These are phyloP conservation scores for Alternaria sp. DNA, from an alignment of 2,329 filamentous ascomycete species.

Conservation along the genomic window DNA sequence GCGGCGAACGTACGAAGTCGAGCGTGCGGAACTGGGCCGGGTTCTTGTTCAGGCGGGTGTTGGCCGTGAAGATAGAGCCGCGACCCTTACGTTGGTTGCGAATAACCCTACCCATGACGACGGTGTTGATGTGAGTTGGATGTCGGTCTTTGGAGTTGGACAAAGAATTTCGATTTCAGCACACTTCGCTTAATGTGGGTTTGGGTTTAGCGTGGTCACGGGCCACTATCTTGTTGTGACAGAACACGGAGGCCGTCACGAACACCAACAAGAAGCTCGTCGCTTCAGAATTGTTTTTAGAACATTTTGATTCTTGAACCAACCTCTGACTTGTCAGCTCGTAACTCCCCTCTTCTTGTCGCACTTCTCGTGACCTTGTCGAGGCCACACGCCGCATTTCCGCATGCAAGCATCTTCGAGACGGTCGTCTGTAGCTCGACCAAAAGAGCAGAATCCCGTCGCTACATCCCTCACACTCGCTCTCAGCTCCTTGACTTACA, in stretches of 20 bases:
- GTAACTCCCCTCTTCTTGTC: too few species aligned
- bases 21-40: constrained; percentile 95
- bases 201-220: constrained; percentile 6
- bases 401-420: too few species aligned
- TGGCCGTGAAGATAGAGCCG: constrained; percentile 78
- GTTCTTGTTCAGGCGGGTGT: constrained; percentile 81
- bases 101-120: constrained; percentile 71
- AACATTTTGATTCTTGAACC: too few species aligned
- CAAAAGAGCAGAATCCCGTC: neutral
- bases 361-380: too few species aligned
- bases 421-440: too few species aligned
- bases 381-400: too few species aligned
- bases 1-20: constrained; percentile 71
- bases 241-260: neutral
- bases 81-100: constrained; percentile 76
- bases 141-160: constrained; percentile 20
- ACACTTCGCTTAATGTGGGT: neutral
- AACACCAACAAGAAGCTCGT: neutral
- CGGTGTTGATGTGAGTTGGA: constrained; percentile 45
- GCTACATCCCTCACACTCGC: neutral
- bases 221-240: neutral
- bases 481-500: neutral
- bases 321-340: too few species aligned
- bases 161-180: constrained; percentile 2
- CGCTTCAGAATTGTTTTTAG: too few species aligned